These are phyloP conservation scores for Plantago elongata DNA, from an alignment of 257 asterid genomes.

Conservation along the genomic window DNA sequence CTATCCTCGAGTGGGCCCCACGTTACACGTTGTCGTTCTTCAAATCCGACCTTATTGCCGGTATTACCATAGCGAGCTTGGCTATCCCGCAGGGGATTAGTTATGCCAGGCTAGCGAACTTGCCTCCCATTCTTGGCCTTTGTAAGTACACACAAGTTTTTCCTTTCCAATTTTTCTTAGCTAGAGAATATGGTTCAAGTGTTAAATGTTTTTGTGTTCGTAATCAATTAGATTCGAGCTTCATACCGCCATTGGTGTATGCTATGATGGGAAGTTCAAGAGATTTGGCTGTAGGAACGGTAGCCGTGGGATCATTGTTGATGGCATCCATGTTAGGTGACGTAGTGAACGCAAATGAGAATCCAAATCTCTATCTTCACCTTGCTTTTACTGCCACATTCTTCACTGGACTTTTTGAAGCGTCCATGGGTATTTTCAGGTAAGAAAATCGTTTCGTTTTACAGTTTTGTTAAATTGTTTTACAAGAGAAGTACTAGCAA, in stretches of 20 bases:
- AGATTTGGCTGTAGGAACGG: slow-evolving; percentile 90
- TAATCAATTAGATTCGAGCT: slow-evolving; percentile 62
- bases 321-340: slow-evolving; percentile 61
- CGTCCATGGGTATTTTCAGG: slow-evolving; percentile 73
- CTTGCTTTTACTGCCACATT: slow-evolving; percentile 84
- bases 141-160: slow-evolving; percentile 37
- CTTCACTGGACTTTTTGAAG: slow-evolving; percentile 73
- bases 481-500: too few relatives aligned
- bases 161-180: too few relatives aligned
- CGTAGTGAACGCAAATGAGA: slow-evolving; percentile 43
- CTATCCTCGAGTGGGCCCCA: slow-evolving; percentile 85
- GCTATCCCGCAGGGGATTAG: slow-evolving; percentile 98
- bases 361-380: slow-evolving; percentile 63
- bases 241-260: slow-evolving; percentile 75
- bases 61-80: slow-evolving; percentile 91
- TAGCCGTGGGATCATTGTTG: slow-evolving; percentile 78
- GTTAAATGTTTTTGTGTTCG: neutral
- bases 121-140: slow-evolving; percentile 91
- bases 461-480: too few relatives aligned
- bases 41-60: slow-evolving; percentile 70
- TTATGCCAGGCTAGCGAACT: slow-evolving; percentile 83
- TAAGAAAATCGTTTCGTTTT: slow-evolving; percentile 2
- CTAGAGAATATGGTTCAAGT: neutral
- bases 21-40: slow-evolving; percentile 49
- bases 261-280: slow-evolving; percentile 91